Evolutionary conservation across 2,329 filamentous ascomycete species (phyloP), one percentile per base, ranked within the genome.

Genomic region (Aspergillus proliferans): DNA sequence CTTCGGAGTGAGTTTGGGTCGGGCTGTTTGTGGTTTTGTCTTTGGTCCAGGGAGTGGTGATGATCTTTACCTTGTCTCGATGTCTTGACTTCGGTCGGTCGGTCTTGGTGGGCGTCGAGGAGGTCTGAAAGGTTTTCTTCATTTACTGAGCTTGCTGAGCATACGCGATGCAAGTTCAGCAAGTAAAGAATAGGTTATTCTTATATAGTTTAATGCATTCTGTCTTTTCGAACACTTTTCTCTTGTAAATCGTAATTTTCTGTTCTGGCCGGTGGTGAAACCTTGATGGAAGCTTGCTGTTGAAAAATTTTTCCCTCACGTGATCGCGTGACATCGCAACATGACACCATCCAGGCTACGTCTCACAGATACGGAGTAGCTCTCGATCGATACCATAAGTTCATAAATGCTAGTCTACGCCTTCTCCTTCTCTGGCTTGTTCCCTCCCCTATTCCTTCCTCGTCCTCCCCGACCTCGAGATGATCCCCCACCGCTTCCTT

Each of bases 31-130:
- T 52, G 53, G 56, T 58, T 58, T 55, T 48, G 56, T 56, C 22
- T 45, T 85, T 84, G 54, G 64, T 87, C 87, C 83, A 91, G 86
- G 86, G 81, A 84, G 85, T 84, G 85, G 84, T 89, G 86, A 93
- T 93, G 89, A 94, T 93, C 88, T 93, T 86, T 78, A 84, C 86
- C 87, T 85, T 74, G 78, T 77, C 68, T 65, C 66, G 75, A 70
- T 74, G 79, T 85, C 80, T 40, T 81, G 84, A 82, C 82, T 84
- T 90, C 76, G 86, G 86, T 84, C 86, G 80, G 81, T 76, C 73
- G 76, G 74, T 73, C 77, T 76, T 86, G 86, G 86, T 87, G 87
- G 87, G 86, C 82, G 79, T 81, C 77, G 86, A 86, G 86, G 85
- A 87, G 81, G 86, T 91, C 88, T 93, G 88, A 92, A 88, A 88